Conservation (phyloP, 345 rosid genomes). For the Brassica napus region DNA sequence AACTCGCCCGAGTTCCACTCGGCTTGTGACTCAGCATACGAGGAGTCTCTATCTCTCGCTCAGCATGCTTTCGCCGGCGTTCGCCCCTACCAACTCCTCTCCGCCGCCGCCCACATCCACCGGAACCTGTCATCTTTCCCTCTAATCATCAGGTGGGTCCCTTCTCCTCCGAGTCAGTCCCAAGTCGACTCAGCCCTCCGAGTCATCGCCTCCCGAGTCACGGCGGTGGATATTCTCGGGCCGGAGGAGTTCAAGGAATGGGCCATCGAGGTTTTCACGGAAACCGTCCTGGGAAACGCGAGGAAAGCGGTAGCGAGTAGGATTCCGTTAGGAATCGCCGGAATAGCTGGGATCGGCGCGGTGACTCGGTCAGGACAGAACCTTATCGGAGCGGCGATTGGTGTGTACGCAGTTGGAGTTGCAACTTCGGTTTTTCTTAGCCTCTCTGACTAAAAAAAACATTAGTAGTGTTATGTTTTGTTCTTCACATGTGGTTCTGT, state of each 20-base stretch:
- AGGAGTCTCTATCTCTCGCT: conserved; percentile 64
- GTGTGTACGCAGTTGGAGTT: conserved; percentile 75
- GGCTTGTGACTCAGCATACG: conserved; percentile 66
- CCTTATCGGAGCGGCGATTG: conserved; percentile 64
- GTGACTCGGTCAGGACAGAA: conserved; percentile 53
- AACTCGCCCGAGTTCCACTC: conserved; percentile 55
- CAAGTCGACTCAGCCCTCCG: conserved; percentile 75
- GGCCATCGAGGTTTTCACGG: conserved; percentile 65
- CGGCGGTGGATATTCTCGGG: conserved; percentile 36
- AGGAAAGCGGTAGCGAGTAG: conserved; percentile 59
- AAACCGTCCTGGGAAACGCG: conserved; percentile 61
- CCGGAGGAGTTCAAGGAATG: conserved; percentile 55
- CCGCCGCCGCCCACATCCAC: conserved; percentile 71
- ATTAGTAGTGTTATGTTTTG: not conserved
- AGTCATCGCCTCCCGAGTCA: not conserved
- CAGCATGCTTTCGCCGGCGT: conserved; percentile 78
- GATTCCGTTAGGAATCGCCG: conserved; percentile 68
- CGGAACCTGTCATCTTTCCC: conserved; percentile 45
- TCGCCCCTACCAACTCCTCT: conserved; percentile 67
- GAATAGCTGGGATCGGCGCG: conserved; percentile 72
- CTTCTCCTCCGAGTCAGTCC: conserved; percentile 65
- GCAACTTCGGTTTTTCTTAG: conserved; percentile 70
- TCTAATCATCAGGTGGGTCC: conserved; percentile 58
- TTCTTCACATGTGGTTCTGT: not conserved
- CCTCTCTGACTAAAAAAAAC: conserved; percentile 49